Evolutionary conservation across 2,329 filamentous ascomycete genomes (phyloP), one percentile per base, ranked within the genome.

Genomic region (Colletotrichum sp.): DNA sequence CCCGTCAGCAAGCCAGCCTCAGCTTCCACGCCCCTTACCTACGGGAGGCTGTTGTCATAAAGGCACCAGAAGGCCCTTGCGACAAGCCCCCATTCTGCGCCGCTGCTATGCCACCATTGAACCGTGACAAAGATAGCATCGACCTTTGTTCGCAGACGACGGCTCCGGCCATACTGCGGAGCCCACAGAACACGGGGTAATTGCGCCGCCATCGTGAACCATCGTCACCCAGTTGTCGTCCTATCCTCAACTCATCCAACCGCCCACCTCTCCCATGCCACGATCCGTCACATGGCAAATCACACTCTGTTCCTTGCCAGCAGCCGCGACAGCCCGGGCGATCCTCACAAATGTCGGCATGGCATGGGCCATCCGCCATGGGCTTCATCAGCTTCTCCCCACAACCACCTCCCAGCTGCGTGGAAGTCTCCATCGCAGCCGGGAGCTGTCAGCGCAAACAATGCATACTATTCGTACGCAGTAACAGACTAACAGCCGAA

Each of bases 81-180:
- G 52, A 55, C 38, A 61, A 61, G 62, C 72, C 69, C 71, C 38
- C n/a, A 32, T 62, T 48, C 69, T 34, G 26, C 69, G 64, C 56
- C 62, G 26, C 66, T 55, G 36, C 62, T 72, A 38, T 66, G 56
- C 70, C 69, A 66, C 32, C 18, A 26, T 28, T 67, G 56, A 24
- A 15, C 36, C 16, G 26, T 18, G 43, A 67, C 70, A 75, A 75
- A 68, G 69, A 65, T 73, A 28, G 56, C 10, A n/a, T 26, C 26
- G n/a, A 48, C 24, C 70, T 73, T 71, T 71, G 71, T 74, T 30
- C 64, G 32, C 18, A 32, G 62, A 73, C 62, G 64, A 64, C 56
- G 34, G 62, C 73, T 65, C 69, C 70, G 62, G 73, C 69, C 8
- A 75, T 48, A 68, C 38, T n/a, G 13, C 64, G 70, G 70, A 67